These are phyloP conservation scores for Phaffomyces opuntiae DNA, from an alignment of 805 yeast species.

Conservation along the genomic window DNA sequence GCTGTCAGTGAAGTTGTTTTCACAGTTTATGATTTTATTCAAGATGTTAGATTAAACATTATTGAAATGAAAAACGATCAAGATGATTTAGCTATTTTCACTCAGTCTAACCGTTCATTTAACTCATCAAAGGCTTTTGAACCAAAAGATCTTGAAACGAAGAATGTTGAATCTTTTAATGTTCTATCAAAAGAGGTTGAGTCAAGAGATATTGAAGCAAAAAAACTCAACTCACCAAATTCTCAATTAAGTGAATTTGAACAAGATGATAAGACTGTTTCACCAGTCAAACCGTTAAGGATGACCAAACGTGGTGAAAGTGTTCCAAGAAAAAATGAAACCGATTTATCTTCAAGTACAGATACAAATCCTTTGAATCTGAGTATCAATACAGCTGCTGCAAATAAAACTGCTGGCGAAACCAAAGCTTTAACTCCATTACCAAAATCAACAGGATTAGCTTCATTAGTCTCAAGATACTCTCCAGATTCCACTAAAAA, in stretches of 20 bases:
- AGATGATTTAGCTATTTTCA: neutral
- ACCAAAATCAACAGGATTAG: slow-evolving; percentile 9
- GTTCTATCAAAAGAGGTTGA: no score
- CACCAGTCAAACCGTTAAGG: slow-evolving; percentile 62
- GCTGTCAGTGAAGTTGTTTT: slow-evolving; percentile 70
- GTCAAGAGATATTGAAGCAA: neutral
- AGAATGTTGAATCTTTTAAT: no score
- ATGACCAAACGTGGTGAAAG: slow-evolving; percentile 48
- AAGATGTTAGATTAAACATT: slow-evolving; percentile 40
- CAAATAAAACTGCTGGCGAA: slow-evolving; percentile 6
- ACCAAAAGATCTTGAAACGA: neutral
- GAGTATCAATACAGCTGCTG: slow-evolving; percentile 14
- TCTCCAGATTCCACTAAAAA: slow-evolving; percentile 10
- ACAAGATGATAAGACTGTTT: slow-evolving; percentile 13
- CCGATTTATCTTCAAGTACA: neutral
- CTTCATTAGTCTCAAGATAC: slow-evolving; percentile 11
- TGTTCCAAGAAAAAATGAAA: slow-evolving; percentile 10
- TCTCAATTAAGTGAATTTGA: neutral
- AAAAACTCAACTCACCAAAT: neutral
- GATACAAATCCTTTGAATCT: slow-evolving; percentile 17
- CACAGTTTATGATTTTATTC: slow-evolving; percentile 53
- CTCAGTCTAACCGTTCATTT: slow-evolving; percentile 4
- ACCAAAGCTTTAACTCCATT: slow-evolving; percentile 6
- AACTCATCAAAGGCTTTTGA: slow-evolving; percentile 2
- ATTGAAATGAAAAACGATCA: neutral